Base-by-base conservation (phyloP, 768 basidiomycete genomes). In the Sarcodon sp. region DNA sequence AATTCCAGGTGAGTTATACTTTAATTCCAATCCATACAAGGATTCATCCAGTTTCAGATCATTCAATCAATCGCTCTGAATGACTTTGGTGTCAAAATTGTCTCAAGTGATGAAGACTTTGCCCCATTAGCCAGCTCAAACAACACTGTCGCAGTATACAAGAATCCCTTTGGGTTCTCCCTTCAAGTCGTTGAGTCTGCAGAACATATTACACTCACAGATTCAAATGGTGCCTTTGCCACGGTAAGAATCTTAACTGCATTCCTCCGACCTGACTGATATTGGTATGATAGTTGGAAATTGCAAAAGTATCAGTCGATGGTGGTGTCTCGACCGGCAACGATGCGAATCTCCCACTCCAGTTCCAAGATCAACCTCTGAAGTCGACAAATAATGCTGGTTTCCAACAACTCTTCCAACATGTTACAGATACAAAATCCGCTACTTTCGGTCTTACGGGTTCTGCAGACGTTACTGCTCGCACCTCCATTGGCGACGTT, bases 131-230 rank as follows among this genome's bases (percentile, higher is more conserved):
- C 80, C 0, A 72, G 76, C 52, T 83, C 80, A 4, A 62, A 71
- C 36, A 61, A 66, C 45, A 78, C 77, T 0, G 47, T 77, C 3
- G 79, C 77, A 12, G 63, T 69, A 52, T 83, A 81, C 60, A 75
- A 73, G 61, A 87, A 85, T 61, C 83, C 84, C 1, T 86, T 86
- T 58, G 83, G 83, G 3, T 87, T 87, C 63, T 75, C 78, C 9
- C 59, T 86, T 47, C 80, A 84, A 55, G 79, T 83, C 18, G 59
- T 77, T 9, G 67, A 73, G 52, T 65, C 76, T 2, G 69, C 70
- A 0, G 69, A 83, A 55, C 69, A 71, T 18, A 73, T 86, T 52
- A 67, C 67, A 43, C 61, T 87, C 43, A 66, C 63, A 13, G 62
- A 63, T 5, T 65, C 66, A 16, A 77, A 79, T 4, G 58, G 65